Conservation (phyloP, 768 basidiomycete genomes). For the Dioszegia hungarica region DNA sequence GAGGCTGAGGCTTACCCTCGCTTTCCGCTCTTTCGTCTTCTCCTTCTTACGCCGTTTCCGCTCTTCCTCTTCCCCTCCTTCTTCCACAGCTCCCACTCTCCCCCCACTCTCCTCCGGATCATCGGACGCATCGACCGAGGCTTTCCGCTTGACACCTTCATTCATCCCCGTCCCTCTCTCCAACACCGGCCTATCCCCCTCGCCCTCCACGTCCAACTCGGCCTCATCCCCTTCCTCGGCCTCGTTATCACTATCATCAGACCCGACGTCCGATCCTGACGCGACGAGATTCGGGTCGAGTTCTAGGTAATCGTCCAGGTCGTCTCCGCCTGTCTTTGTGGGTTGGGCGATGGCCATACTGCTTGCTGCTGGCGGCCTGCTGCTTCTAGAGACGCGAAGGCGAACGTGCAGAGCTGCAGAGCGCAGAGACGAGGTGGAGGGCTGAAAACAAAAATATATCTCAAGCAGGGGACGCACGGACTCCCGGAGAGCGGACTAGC, state of each 20-base stretch:
- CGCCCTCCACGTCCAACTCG: conserved; percentile 10
- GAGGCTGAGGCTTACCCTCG: conserved; percentile 28
- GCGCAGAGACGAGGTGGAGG: too few species aligned
- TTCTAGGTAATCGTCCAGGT: conserved; percentile 47
- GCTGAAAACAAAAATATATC: too few species aligned
- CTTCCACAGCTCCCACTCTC: conserved; percentile 37
- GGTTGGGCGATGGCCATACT: too few species aligned
- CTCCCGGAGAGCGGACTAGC: too few species aligned
- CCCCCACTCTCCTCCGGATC: conserved; percentile 18
- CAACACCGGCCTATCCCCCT: conserved; percentile 5
- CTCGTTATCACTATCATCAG: conserved; percentile 6
- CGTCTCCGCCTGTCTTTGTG: conserved; percentile 42
- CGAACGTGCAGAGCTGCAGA: too few species aligned
- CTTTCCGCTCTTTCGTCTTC: conserved; percentile 43
- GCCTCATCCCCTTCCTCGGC: background rate
- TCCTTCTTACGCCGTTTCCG: conserved; percentile 45
- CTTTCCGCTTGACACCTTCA: conserved; percentile 22
- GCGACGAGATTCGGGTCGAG: conserved; percentile 40
- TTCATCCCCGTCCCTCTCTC: conserved; percentile 4
- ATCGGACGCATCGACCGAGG: conserved; percentile 17
- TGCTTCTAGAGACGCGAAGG: too few species aligned
- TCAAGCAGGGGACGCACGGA: too few species aligned
- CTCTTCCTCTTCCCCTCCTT: conserved; percentile 33
- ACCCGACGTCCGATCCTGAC: background rate
- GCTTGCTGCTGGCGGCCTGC: too few species aligned